phyloP scores from a whole-genome alignment of 2,329 filamentous ascomycete species.

The Fusarium sp. region DNA sequence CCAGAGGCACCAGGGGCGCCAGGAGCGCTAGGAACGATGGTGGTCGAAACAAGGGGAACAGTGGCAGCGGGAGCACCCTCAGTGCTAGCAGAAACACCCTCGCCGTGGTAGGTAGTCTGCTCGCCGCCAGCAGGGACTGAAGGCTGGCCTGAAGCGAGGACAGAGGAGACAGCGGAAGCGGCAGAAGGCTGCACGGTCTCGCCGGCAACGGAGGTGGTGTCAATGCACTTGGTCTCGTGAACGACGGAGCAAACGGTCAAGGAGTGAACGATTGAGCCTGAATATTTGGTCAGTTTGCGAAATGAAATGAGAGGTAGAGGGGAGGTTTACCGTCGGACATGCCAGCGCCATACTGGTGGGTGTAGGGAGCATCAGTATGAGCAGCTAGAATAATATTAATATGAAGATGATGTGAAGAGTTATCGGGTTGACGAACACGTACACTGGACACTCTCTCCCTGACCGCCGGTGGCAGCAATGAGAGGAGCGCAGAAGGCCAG shows the following conservation, averaged over 20 bases:
- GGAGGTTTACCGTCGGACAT: slow-evolving; percentile 48
- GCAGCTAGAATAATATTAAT: slow-evolving; percentile 43
- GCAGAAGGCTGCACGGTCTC: slow-evolving; percentile 14
- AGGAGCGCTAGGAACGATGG: slow-evolving; percentile 1
- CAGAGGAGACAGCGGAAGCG: slow-evolving; percentile 11
- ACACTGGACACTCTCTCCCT: slow-evolving; percentile 37
- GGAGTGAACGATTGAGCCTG: slow-evolving; percentile 50
- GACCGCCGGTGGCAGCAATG: slow-evolving; percentile 25
- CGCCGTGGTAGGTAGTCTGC: slow-evolving; percentile 30
- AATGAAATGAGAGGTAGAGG: neutral
- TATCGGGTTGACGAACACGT: slow-evolving; percentile 5
- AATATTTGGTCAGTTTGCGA: neutral
- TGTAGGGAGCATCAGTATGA: slow-evolving; percentile 43
- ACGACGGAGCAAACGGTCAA: slow-evolving; percentile 53
- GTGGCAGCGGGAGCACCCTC: slow-evolving; percentile 16
- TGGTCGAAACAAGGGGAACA: slow-evolving; percentile 4
- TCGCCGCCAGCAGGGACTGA: slow-evolving; percentile 26
- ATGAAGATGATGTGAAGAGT: neutral
- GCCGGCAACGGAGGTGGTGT: slow-evolving; percentile 45
- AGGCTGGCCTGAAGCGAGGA: slow-evolving; percentile 20
- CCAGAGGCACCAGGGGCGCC: slow-evolving; percentile 13
- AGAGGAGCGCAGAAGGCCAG: slow-evolving; percentile 42
- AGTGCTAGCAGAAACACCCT: slow-evolving; percentile 22
- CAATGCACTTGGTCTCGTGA: slow-evolving; percentile 50
- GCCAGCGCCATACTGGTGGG: slow-evolving; percentile 49